These are phyloP conservation scores for Gossypium davidsonii DNA, from an alignment of 441 rosid species.

Conservation along the genomic window DNA sequence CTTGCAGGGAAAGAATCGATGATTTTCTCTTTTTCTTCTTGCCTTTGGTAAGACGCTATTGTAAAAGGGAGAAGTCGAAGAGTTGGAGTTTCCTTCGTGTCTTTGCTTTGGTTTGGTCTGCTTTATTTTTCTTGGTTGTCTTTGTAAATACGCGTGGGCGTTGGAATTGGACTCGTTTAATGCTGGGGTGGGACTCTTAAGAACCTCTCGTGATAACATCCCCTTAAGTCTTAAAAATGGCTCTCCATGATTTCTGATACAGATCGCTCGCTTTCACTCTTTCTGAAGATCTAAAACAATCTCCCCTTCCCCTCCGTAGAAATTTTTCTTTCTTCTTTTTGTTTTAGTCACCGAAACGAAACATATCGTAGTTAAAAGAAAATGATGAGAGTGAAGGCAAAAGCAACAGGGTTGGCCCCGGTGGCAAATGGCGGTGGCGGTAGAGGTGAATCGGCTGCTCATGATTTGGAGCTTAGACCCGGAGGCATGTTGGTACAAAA, in stretches of 20 bases:
- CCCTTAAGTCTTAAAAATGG: slow-evolving; percentile 4
- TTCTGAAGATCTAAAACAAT: slow-evolving; percentile 33
- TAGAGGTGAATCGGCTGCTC: slow-evolving; percentile 34
- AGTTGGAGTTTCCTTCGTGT: slow-evolving; percentile 14
- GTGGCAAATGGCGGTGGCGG: slow-evolving; percentile 30
- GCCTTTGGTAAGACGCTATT: slow-evolving; percentile 24
- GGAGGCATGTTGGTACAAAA: slow-evolving; percentile 98
- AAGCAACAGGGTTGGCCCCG: slow-evolving; percentile 38
- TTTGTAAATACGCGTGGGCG: slow-evolving; percentile 31
- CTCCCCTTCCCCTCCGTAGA: background rate
- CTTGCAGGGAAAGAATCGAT: slow-evolving; percentile 25
- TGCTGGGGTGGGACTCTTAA: slow-evolving; percentile 29
- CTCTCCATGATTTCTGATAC: slow-evolving; percentile 24
- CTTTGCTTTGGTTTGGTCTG: background rate
- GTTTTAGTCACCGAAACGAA: too few relatives aligned
- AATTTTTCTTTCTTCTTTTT: background rate
- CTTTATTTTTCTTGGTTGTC: background rate
- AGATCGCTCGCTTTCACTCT: slow-evolving; percentile 25
- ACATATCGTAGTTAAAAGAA: slow-evolving; percentile 5
- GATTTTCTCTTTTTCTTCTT: slow-evolving; percentile 4
- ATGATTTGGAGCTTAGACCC: slow-evolving; percentile 89
- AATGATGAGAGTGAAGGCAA: slow-evolving; percentile 72
- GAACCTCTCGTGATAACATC: slow-evolving; percentile 15
- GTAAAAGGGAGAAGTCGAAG: slow-evolving; percentile 4
- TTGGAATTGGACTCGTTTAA: slow-evolving; percentile 36